phyloP scores from a whole-genome alignment of 495 filamentous ascomycete genomes.

The Podospora anserina region DNA sequence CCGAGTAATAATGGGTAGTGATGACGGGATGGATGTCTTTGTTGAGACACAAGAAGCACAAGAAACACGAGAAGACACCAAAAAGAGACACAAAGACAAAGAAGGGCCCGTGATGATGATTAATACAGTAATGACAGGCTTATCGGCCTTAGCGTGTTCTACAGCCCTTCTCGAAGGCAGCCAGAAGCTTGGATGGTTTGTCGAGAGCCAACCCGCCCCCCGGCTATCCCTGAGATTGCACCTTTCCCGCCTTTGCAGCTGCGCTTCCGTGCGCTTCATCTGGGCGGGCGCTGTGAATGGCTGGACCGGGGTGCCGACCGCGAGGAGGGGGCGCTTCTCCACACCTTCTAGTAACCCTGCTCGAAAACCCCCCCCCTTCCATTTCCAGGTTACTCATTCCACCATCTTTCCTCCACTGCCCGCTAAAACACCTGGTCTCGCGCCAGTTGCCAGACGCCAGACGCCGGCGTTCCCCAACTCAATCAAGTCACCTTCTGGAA shows the following conservation, averaged over 20 bases:
- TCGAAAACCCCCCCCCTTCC: conserved; percentile 14
- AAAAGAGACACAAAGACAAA: neutral
- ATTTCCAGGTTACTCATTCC: conserved; percentile 12
- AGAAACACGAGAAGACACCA: too few species aligned
- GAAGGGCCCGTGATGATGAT: neutral
- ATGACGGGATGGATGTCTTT: neutral
- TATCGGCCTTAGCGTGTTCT: conserved; percentile 28
- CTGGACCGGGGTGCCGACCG: conserved; percentile 4
- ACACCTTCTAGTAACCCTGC: conserved; percentile 21
- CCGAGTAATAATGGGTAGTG: neutral
- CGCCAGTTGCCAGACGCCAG: neutral
- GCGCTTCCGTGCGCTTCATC: conserved; percentile 8
- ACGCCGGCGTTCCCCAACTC: neutral
- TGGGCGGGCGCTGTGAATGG: conserved; percentile 18
- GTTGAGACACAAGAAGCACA: too few species aligned
- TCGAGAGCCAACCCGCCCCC: conserved; percentile 19
- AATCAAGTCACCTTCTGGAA: too few species aligned
- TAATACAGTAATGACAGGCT: neutral
- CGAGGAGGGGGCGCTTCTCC: conserved; percentile 18
- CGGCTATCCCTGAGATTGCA: conserved; percentile 29
- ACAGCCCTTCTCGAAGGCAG: conserved; percentile 38
- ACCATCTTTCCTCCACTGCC: neutral
- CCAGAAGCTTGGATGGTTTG: conserved; percentile 27
- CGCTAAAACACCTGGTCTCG: neutral
- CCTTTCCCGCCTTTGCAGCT: conserved; percentile 30